A percentile compares a stretch with the other conserved stretches of the same genome.
Conservation (phyloP, 768 basidiomycete species). For the Boletus subcaerulescens region DNA sequence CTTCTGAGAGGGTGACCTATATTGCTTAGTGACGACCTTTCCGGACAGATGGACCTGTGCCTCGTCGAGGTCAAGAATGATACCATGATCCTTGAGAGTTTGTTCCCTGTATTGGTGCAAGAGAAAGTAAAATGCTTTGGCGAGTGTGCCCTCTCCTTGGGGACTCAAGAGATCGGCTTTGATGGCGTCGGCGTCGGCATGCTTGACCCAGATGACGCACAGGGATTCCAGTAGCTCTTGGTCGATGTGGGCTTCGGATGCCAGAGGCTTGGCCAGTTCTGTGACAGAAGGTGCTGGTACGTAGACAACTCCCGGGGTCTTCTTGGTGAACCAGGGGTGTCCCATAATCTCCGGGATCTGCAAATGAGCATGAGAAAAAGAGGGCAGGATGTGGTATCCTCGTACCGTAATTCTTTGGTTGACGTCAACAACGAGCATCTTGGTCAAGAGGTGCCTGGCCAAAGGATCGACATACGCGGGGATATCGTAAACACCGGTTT, state of each 20-base stretch:
- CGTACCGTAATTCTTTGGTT: slow-evolving; percentile 74
- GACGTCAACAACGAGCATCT: slow-evolving; percentile 89
- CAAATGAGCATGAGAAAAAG: slow-evolving; percentile 2
- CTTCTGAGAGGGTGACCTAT: slow-evolving; percentile 39
- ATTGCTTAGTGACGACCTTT: slow-evolving; percentile 40
- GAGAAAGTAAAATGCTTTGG: slow-evolving; percentile 89
- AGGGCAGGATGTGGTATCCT: not conserved
- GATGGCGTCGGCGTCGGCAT: slow-evolving; percentile 58
- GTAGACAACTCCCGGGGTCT: slow-evolving; percentile 47
- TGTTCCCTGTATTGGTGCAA: slow-evolving; percentile 73
- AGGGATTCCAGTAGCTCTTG: slow-evolving; percentile 74
- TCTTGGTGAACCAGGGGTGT: slow-evolving; percentile 78
- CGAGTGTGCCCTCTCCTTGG: slow-evolving; percentile 65
- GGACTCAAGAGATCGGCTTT: slow-evolving; percentile 67
- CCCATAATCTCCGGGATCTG: slow-evolving; percentile 84
- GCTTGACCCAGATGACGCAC: slow-evolving; percentile 79
- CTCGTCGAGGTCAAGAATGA: slow-evolving; percentile 36
- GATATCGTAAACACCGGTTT: slow-evolving; percentile 80
- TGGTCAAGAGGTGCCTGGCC: slow-evolving; percentile 77
- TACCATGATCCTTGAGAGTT: slow-evolving; percentile 52
- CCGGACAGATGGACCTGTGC: slow-evolving; percentile 12
- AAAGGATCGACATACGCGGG: slow-evolving; percentile 78
- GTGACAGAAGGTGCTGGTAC: slow-evolving; percentile 59
- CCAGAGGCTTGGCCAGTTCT: slow-evolving; percentile 66
- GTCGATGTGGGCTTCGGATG: slow-evolving; percentile 69